Conservation (phyloP, 129 eudicot genomes). For the Mikania micrantha region DNA sequence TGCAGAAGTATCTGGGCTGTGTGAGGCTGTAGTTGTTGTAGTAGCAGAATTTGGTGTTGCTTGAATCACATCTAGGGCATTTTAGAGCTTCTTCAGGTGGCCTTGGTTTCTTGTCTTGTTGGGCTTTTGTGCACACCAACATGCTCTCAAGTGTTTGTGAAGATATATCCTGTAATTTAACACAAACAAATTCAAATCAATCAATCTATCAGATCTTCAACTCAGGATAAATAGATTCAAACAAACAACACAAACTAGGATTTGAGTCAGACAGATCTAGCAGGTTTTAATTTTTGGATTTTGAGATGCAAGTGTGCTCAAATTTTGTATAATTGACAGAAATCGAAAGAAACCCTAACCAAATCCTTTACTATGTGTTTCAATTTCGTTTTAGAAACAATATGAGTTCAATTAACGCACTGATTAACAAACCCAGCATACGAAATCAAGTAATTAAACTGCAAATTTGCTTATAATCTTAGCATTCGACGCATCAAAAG, state of each 20-base stretch:
- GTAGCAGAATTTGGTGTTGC: constrained; percentile 73
- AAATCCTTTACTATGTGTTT: neutral
- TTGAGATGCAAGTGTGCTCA: neutral
- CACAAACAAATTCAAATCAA: neutral
- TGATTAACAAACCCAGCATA: too few relatives aligned
- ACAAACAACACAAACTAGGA: neutral
- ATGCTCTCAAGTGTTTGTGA: constrained; percentile 71
- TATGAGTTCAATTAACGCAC: neutral
- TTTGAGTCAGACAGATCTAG: neutral
- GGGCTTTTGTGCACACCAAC: constrained; percentile 53
- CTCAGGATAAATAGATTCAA: neutral
- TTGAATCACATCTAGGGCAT: constrained; percentile 71
- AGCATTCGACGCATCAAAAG: constrained; percentile 6
- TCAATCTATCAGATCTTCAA: neutral
- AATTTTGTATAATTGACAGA: too few relatives aligned
- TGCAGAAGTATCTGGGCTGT: constrained; percentile 69
- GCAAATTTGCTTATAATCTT: neutral
- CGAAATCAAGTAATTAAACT: neutral
- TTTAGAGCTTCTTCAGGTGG: constrained; percentile 50
- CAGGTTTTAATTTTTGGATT: too few relatives aligned
- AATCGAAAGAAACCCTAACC: too few relatives aligned
- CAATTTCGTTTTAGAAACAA: neutral
- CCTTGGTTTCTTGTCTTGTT: constrained; percentile 56
- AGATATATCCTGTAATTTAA: constrained; percentile 43
- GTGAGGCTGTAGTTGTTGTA: constrained; percentile 77